These are phyloP conservation scores for Zygoascus ofunaensis DNA, from an alignment of 805 yeast species.

Conservation along the genomic window DNA sequence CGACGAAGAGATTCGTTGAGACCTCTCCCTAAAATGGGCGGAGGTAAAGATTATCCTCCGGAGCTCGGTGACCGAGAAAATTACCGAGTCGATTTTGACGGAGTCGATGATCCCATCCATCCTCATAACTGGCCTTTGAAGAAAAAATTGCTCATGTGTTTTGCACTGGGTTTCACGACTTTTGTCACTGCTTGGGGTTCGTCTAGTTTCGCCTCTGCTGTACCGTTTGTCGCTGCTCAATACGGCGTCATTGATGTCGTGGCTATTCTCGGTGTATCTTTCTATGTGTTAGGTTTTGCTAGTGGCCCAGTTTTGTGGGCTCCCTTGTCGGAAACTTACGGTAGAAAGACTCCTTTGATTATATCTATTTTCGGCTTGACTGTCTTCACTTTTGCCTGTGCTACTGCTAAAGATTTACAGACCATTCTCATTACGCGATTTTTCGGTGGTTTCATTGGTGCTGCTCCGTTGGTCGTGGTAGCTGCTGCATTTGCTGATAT, in stretches of 20 bases:
- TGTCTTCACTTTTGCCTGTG: slow-evolving; percentile 61
- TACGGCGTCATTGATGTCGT: slow-evolving; percentile 59
- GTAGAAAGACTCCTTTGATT: slow-evolving; percentile 55
- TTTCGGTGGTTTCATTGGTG: slow-evolving; percentile 72
- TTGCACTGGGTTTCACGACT: slow-evolving; percentile 41
- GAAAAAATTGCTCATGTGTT: slow-evolving; percentile 39
- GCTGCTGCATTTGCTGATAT: slow-evolving; percentile 85
- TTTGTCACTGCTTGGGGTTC: slow-evolving; percentile 64
- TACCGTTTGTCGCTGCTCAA: slow-evolving; percentile 37
- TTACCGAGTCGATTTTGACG: slow-evolving; percentile 66
- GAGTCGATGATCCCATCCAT: slow-evolving; percentile 67
- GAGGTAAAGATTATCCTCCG: slow-evolving; percentile 18
- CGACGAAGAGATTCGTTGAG: slow-evolving; percentile 8
- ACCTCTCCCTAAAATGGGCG: slow-evolving; percentile 29
- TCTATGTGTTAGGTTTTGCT: slow-evolving; percentile 89
- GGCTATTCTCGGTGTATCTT: slow-evolving; percentile 66
- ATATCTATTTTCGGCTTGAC: slow-evolving; percentile 48
- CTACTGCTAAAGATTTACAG: slow-evolving; percentile 70
- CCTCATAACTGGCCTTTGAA: slow-evolving; percentile 67
- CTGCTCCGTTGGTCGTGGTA: slow-evolving; percentile 76
- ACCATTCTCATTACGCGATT: slow-evolving; percentile 70
- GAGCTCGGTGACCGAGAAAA: slow-evolving; percentile 16
- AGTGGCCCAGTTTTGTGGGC: slow-evolving; percentile 90
- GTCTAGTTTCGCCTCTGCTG: slow-evolving; percentile 66
- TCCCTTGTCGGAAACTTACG: slow-evolving; percentile 71